Base-by-base conservation (phyloP, 2,329 filamentous ascomycete genomes). In the Aureobasidium sp. region DNA sequence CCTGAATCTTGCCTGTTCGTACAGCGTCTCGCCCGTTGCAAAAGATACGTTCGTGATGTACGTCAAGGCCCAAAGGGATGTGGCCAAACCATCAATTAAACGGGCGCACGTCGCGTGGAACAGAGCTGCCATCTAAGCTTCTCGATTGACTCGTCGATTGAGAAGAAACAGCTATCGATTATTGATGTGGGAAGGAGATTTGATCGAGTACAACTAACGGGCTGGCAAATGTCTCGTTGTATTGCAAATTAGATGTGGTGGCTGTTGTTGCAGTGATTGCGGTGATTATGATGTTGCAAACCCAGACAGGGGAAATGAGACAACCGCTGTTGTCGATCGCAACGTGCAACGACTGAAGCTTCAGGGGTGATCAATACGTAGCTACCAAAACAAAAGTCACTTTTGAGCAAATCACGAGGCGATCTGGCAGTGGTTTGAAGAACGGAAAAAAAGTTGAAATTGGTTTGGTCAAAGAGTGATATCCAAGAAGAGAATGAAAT, bases 401-500 rank as follows among this genome's bases (percentile, higher is more conserved):
- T 29, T 27, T 12, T 37, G 11, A n/a, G 3, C 2, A 29, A 6
- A 16, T 12, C 6, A 14, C 11, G 14, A 6, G 32, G 10, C 5
- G 8, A 6, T 21, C 6, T 25, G 4, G 10, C 7, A 37, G n/a
- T 17, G 44, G n/a, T 47, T 12, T 27, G 19, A 25, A 17, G 32
- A 22, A 25, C 6, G 30, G 6, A 24, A 42, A 29, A 30, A 49
- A 19, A 22, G 16, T 48, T 19, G 5, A 47, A 38, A 38, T 48
- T 30, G 7, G 24, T 49, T 49, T 49, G 45, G 25, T 52, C 22
- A 14, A 51, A 52, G 38, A 35, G 30, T 52, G 48, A 52, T 52
- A 52, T 52, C 48, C 17, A 52, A 50, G 48, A 52, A 42, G 37
- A 14, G 38, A 52, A 52, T 12, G 8, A n/a, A 50, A 51, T n/a